Base-by-base conservation (phyloP, 495 filamentous ascomycete species). In the Trichoderma erinaceum region DNA sequence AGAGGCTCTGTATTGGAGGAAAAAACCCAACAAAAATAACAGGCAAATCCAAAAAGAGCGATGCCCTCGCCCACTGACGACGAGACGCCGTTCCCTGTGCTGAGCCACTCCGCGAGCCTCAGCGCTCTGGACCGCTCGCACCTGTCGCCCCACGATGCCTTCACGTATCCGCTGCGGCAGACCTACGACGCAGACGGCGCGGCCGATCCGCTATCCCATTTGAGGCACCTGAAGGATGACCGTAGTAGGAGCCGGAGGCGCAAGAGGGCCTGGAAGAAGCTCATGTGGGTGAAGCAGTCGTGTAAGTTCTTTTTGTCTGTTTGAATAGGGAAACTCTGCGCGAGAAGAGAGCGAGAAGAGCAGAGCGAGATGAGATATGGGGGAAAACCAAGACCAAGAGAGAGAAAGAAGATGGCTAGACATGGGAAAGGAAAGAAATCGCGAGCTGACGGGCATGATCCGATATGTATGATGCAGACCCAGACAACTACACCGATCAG, bases 401-500 rank as follows among this genome's bases (percentile, higher is more conserved):
- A 35, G 35, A 10, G 35, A 38, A 10, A 5, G 35, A 38, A 38
- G 35, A 38, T 38, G 7, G 29, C 35, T 38, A 10, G 35, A 38
- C 35, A 7, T 7, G 35, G 35, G 35, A 38, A 38, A 38, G 35
- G 35, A 38, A 38, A 38, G 8, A 10, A 3, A 38, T 38, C 3
- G 10, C 48, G 21, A 18, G 10, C n/a, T 52, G 6, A 21, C 48
- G 48, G 16, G 63, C 46, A 11, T 21, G 7, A 4, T 58, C 41
- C 58, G 27, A 46, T 4, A 29, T 29, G 29, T 29, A 29, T 61
- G 23, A 4, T 18, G 16, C 70, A 97, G 92, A 97, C 76, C 94
- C 96, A 23, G 95, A 99, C 78, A 99, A 99, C 75, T 98, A 97
- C 78, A 98, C 96, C 64, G 95, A 99, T 75, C 91, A 93, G 75